Percentiles rank a stretch among this genome's conserved stretches.
Conservation (phyloP, 169 alveolate genomes). For the Toxoplasma gondii region DNA sequence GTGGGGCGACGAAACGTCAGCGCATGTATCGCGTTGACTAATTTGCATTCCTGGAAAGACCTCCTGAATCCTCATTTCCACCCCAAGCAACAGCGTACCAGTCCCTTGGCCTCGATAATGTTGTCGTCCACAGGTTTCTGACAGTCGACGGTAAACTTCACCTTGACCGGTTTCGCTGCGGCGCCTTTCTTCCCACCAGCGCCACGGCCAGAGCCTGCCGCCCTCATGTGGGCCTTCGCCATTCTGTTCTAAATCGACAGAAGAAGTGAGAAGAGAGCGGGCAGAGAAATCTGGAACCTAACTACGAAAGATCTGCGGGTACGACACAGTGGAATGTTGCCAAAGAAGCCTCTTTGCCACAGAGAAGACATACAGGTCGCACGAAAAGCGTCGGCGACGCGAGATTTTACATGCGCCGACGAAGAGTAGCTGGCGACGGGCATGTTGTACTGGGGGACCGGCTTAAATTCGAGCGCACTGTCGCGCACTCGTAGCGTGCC, state of each 20-base stretch:
- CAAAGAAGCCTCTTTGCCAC: background rate
- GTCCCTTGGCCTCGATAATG: slow-evolving; percentile 72
- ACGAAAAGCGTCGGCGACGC: background rate
- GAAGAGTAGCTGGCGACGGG: background rate
- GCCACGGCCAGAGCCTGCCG: background rate
- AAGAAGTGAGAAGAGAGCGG: background rate
- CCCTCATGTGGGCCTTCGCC: slow-evolving; percentile 28
- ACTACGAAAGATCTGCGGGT: background rate
- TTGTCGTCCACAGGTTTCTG: slow-evolving; percentile 77
- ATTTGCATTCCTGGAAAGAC: background rate
- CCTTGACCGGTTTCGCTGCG: slow-evolving; percentile 47
- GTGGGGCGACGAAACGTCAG: background rate
- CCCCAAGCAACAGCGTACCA: slow-evolving; percentile 48
- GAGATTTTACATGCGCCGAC: background rate
- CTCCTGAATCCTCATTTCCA: background rate
- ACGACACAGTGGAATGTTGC: background rate
- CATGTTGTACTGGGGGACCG: background rate
- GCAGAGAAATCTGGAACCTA: background rate
- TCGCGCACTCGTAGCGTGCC: too few species aligned
- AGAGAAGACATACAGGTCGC: background rate
- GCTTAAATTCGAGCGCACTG: background rate
- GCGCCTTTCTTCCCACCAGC: slow-evolving; percentile 67
- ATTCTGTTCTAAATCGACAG: background rate
- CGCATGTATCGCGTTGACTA: background rate
- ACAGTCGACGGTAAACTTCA: slow-evolving; percentile 74